Base-by-base conservation (phyloP, 2,329 filamentous ascomycete species). In the Claviceps spartinae region DNA sequence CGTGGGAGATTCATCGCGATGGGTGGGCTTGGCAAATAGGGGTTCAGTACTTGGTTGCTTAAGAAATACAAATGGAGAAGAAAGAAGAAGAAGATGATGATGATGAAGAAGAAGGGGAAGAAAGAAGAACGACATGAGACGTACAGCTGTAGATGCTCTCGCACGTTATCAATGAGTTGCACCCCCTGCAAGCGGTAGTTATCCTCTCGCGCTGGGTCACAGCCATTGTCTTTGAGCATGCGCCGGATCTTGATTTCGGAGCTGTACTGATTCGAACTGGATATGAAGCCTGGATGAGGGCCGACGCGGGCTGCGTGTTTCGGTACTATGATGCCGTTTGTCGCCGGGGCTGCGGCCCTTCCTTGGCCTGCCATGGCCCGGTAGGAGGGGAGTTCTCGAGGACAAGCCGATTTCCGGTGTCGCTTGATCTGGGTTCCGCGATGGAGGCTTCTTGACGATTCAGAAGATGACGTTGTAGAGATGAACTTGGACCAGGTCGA, bases 151-250 rank as follows among this genome's bases (percentile, higher is more conserved):
- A 98, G 73, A 22, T 80, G 79, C 60, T 83, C 81, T 47, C 91
- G 79, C 43, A 95, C 85, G 55, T 82, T 86, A 62, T 96, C 88
- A 56, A 98, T 91, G 75, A 91, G 85, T 54, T 88, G 80, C 9
- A 96, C 84, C 18, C 91, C 93, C 62, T 93, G 88, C 45, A 97
- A 70, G 50, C 91, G 82, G 57, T 88, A 81, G 55, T 72, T 81
- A 62, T 91, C 87, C 65, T 97, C 90, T 53, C 86, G 82, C 40
- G 85, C 81, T 49, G 86, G 82, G 62, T 87, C 85, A 61, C 84
- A 81, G 41, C 82, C 81, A 55, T 83, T 81, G 20, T 79, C 78
- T 45, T 77, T 75, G 53, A 95, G 77, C 65, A 83, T 82, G 61
- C 81, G 79, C 55, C 88, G 83, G 52, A 97, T 79, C 59, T 81